phyloP scores from a whole-genome alignment of 805 yeast genomes.

The Starmerella floricola region DNA sequence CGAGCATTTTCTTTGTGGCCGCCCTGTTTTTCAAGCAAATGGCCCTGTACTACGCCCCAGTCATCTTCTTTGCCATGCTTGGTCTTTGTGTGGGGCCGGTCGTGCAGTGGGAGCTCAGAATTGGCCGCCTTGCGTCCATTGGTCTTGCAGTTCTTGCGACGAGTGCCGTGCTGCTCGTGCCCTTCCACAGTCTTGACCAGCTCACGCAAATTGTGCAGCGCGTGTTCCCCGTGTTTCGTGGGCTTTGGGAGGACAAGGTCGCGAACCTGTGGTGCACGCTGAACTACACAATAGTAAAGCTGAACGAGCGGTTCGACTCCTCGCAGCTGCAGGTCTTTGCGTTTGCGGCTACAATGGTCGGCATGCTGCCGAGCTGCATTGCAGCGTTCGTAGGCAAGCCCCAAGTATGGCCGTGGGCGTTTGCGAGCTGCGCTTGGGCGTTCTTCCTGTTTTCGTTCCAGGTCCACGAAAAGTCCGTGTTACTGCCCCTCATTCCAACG shows the following conservation, averaged over 20 bases:
- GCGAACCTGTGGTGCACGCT: slow-evolving; percentile 97
- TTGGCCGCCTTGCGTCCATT: slow-evolving; percentile 42
- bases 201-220: slow-evolving; percentile 48
- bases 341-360: slow-evolving; percentile 29
- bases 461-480: slow-evolving; percentile 87
- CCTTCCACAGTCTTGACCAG: slow-evolving; percentile 44
- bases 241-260: slow-evolving; percentile 93
- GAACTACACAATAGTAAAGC: slow-evolving; percentile 57
- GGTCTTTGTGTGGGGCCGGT: slow-evolving; percentile 40
- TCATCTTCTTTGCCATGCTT: slow-evolving; percentile 68
- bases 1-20: slow-evolving; percentile 64
- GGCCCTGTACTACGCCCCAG: slow-evolving; percentile 88
- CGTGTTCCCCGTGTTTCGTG: slow-evolving; percentile 85
- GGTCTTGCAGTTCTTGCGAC: slow-evolving; percentile 52
- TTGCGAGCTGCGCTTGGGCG: slow-evolving; percentile 73
- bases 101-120: slow-evolving; percentile 4
- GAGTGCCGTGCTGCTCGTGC: slow-evolving; percentile 41
- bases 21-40: slow-evolving; percentile 85
- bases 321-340: slow-evolving; percentile 47
- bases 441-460: slow-evolving; percentile 87
- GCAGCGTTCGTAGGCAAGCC: slow-evolving; percentile 33
- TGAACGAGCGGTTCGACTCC: slow-evolving; percentile 42
- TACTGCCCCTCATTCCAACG: slow-evolving; percentile 78
- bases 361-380: slow-evolving; percentile 46
- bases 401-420: slow-evolving; percentile 48